A percentile compares a stretch with the other conserved stretches of the same genome.
Evolutionary conservation across 1,284 basidiomycete species (phyloP).

Genomic region (Trichosporon sp.): DNA sequence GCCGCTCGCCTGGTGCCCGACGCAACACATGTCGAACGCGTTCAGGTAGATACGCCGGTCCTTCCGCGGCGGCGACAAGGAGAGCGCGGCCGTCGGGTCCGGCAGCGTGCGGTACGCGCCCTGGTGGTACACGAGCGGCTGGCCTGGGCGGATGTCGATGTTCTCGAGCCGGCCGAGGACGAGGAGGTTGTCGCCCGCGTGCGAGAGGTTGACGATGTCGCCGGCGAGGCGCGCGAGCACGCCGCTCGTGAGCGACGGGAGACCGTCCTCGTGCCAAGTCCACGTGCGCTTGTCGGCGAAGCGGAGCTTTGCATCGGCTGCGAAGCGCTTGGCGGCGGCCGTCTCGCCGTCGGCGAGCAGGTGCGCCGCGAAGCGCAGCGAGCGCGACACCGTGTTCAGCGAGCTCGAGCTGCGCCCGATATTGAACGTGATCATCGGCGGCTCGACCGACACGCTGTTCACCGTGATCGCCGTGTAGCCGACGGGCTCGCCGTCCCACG

Average conservation of each 20-base stretch:
- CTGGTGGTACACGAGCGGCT: constrained; percentile 17
- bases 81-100: background rate
- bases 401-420: constrained; percentile 10
- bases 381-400: constrained; percentile 14
- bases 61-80: background rate
- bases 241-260: constrained; percentile 7
- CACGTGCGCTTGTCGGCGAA: constrained; percentile 13
- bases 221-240: constrained; percentile 13
- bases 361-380: constrained; percentile 14
- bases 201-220: constrained; percentile 11
- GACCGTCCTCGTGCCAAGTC: constrained; percentile 14
- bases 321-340: constrained; percentile 12
- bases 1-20: constrained; percentile 18
- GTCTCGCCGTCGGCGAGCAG: constrained; percentile 11
- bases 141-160: constrained; percentile 6
- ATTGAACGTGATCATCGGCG: constrained; percentile 21
- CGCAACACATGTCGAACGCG: constrained; percentile 20
- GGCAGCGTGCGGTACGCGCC: constrained; percentile 14
- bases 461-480: constrained; percentile 21
- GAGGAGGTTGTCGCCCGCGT: constrained; percentile 20
- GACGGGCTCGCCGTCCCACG: constrained; percentile 11
- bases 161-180: constrained; percentile 8
- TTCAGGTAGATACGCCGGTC: constrained; percentile 17
- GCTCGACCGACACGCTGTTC: constrained; percentile 18
- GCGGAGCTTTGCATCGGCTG: constrained; percentile 6